phyloP scores from a whole-genome alignment of 2,329 filamentous ascomycete species.

The Calonectria hawksworthii region DNA sequence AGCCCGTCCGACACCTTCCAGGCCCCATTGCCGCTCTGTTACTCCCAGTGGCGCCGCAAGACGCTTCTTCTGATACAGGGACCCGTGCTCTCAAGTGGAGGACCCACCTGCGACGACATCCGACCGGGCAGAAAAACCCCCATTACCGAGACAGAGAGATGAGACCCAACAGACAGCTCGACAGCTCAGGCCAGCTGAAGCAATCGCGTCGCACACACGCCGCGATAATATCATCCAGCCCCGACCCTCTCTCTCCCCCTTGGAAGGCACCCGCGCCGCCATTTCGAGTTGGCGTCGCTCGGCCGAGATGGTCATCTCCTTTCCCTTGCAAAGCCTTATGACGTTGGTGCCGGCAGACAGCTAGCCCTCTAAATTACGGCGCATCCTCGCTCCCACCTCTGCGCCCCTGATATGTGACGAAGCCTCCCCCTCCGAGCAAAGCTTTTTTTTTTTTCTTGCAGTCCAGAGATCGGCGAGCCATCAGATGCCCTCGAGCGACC shows the following conservation, averaged over 20 bases:
- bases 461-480: background rate
- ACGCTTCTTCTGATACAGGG: constrained; percentile 40
- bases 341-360: constrained; percentile 10
- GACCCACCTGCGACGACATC: constrained; percentile 53
- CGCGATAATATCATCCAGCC: background rate
- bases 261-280: background rate
- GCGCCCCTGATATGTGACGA: background rate
- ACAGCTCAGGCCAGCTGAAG: background rate
- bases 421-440: background rate
- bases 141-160: constrained; percentile 42
- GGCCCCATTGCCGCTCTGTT: constrained; percentile 23
- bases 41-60: constrained; percentile 33
- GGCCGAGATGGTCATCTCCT: constrained; percentile 9
- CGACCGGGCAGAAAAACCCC: constrained; percentile 45
- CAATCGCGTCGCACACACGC: constrained; percentile 6
- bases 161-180: constrained; percentile 12
- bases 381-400: constrained; percentile 6
- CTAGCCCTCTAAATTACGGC: constrained; percentile 2
- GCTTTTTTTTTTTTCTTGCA: background rate
- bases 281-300: background rate
- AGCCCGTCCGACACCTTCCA: background rate
- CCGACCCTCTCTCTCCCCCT: background rate
- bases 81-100: constrained; percentile 44
- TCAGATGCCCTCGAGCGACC: background rate
- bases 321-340: constrained; percentile 5